phyloP scores from a whole-genome alignment of 2,329 filamentous ascomycete species.

The Trichoderma semiorbis region DNA sequence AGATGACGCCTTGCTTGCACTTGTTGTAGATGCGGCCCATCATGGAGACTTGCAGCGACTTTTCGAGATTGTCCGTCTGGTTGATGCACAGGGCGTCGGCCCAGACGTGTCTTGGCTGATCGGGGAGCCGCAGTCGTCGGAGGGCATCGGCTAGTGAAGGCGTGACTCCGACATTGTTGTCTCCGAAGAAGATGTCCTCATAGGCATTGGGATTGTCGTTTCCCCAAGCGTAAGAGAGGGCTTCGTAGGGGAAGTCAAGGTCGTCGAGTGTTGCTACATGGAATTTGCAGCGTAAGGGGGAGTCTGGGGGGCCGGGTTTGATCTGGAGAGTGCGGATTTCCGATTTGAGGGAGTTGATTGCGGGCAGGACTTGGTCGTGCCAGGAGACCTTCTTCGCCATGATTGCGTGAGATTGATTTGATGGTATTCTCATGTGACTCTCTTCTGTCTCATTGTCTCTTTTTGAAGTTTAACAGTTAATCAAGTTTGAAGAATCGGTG shows the following conservation, averaged over 20 bases:
- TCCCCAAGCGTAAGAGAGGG: conserved; percentile 9
- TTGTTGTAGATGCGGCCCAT: conserved; percentile 8
- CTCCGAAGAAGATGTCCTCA: conserved; percentile 1
- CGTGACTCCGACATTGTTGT: background rate
- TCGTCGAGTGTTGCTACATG: background rate
- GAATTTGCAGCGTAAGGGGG: background rate
- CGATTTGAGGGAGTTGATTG: background rate
- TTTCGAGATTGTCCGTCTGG: background rate
- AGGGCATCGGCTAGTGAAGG: background rate
- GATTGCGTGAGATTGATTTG: background rate
- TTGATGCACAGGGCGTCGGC: conserved; percentile 10
- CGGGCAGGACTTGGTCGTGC: background rate
- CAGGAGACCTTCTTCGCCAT: conserved; percentile 7
- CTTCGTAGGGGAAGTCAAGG: background rate
- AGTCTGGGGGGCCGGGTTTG: background rate
- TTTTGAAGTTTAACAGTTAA: background rate
- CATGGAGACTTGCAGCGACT: conserved; percentile 2
- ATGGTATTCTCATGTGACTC: background rate
- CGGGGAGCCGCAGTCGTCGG: background rate
- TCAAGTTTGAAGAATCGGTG: no score
- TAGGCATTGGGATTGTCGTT: background rate
- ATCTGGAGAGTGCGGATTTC: background rate
- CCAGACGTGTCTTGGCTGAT: background rate
- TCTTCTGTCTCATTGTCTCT: background rate
- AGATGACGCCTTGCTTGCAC: conserved; percentile 1